These are phyloP conservation scores for Spergularia bocconei DNA, from an alignment of 148 eudicot genomes.

Conservation along the genomic window DNA sequence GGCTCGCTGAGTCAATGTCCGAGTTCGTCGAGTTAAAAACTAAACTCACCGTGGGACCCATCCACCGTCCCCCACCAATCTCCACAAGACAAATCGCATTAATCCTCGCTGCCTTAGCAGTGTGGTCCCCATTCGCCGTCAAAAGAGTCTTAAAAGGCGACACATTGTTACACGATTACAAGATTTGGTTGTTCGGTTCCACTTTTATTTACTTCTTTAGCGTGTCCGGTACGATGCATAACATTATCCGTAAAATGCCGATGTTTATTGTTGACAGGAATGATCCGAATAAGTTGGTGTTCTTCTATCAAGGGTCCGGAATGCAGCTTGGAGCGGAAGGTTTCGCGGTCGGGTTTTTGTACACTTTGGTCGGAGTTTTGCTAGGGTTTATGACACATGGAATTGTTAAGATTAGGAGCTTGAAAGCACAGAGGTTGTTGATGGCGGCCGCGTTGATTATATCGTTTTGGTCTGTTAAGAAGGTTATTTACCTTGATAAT, in stretches of 20 bases:
- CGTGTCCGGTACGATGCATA: slow-evolving; percentile 92
- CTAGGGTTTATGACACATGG: slow-evolving; percentile 71
- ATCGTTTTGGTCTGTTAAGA: slow-evolving; percentile 81
- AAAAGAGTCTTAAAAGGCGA: slow-evolving; percentile 52
- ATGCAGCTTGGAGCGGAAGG: slow-evolving; percentile 99
- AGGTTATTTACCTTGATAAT: slow-evolving; percentile 78
- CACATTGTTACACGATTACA: slow-evolving; percentile 63
- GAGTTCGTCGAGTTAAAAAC: slow-evolving; percentile 55
- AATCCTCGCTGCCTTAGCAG: slow-evolving; percentile 24
- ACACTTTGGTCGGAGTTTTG: slow-evolving; percentile 75
- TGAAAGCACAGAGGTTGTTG: slow-evolving; percentile 49
- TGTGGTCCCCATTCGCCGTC: slow-evolving; percentile 48
- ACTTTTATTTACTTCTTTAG: slow-evolving; percentile 82
- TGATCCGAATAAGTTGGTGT: slow-evolving; percentile 63
- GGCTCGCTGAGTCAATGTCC: slow-evolving; percentile 63
- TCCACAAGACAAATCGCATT: slow-evolving; percentile 47
- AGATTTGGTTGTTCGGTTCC: slow-evolving; percentile 59
- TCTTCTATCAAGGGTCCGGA: slow-evolving; percentile 84
- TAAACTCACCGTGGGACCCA: slow-evolving; percentile 40
- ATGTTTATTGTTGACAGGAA: slow-evolving; percentile 71
- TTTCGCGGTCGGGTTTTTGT: slow-evolving; percentile 72
- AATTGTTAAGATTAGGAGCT: slow-evolving; percentile 54
- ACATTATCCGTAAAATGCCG: slow-evolving; percentile 82
- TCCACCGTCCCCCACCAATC: slow-evolving; percentile 57
- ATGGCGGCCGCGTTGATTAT: slow-evolving; percentile 64